Conservation (phyloP, 2,329 filamentous ascomycete genomes). For the Cladosporium colombiae region DNA sequence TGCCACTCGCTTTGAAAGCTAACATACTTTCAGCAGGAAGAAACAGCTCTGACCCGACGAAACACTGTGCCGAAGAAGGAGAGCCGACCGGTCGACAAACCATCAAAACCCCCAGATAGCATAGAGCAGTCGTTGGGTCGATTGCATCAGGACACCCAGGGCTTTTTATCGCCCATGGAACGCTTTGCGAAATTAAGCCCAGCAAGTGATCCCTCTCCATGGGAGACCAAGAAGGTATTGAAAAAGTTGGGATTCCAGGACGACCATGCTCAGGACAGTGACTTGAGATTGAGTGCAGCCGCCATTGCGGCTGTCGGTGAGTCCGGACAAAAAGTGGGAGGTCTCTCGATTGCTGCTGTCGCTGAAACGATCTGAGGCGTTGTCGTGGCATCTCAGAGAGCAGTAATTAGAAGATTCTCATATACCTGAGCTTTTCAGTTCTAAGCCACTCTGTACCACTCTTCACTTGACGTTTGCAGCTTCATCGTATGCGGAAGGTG, state of each 20-base stretch:
- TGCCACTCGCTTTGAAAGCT: background rate
- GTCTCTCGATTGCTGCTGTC: background rate
- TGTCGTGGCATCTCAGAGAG: accelerated
- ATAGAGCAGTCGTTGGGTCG: background rate
- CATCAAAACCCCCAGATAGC: background rate
- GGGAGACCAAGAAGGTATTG: slow-evolving; percentile 3
- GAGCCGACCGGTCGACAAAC: background rate
- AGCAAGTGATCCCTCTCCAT: background rate
- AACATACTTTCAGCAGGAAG: background rate
- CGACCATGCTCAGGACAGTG: background rate
- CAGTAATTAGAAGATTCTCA: background rate
- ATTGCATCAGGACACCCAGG: background rate
- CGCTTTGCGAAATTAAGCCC: slow-evolving; percentile 4
- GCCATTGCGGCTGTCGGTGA: background rate
- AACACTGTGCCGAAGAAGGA: background rate
- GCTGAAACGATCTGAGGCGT: background rate
- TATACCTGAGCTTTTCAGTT: too few relatives aligned
- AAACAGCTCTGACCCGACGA: background rate
- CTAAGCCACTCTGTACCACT: too few relatives aligned
- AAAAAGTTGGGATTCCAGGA: background rate
- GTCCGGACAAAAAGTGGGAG: background rate
- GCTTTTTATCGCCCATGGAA: slow-evolving; percentile 5
- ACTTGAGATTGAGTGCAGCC: background rate
- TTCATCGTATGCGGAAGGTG: slow-evolving; percentile 19
- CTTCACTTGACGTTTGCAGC: background rate